Conservation (phyloP, 371 early-diverging fungal species). For the Capillidium rhysosporum region DNA sequence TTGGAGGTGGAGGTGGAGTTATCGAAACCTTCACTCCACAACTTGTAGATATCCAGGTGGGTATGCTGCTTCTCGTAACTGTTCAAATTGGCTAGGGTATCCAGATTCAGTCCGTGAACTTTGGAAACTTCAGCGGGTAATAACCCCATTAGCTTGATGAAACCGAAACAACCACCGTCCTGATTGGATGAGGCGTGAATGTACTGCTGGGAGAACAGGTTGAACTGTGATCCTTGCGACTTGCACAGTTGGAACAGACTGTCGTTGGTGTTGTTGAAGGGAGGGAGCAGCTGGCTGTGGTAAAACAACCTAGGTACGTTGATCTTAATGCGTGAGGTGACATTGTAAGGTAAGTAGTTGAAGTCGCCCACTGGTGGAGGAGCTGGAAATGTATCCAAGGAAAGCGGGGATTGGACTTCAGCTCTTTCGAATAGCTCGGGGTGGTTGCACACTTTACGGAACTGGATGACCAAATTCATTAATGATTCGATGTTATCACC, state of each 20-base stretch:
- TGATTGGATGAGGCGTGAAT: neutral
- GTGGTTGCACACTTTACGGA: conserved; percentile 97
- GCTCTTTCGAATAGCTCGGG: conserved; percentile 95
- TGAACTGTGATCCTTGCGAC: neutral
- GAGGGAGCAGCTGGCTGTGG: conserved; percentile 11
- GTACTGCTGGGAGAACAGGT: neutral
- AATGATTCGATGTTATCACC: conserved; percentile 48
- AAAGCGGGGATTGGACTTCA: conserved; percentile 53
- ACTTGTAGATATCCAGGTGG: neutral
- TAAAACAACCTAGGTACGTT: conserved; percentile 46
- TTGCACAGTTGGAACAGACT: conserved; percentile 31
- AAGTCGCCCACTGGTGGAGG: conserved; percentile 33
- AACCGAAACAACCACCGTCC: neutral
- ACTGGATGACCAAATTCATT: conserved; percentile 95
- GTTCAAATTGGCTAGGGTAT: neutral
- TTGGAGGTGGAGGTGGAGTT: neutral
- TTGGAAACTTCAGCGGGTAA: neutral
- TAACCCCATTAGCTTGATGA: neutral
- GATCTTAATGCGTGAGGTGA: conserved; percentile 34
- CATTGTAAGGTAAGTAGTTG: conserved; percentile 33
- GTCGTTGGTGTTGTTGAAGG: conserved; percentile 25
- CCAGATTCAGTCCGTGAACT: neutral
- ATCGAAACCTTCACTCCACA: neutral
- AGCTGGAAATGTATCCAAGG: conserved; percentile 32
- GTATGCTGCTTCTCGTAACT: neutral